Evolutionary conservation across 2,329 filamentous ascomycete genomes (phyloP).

Genomic region (Stenocarpella maydis): DNA sequence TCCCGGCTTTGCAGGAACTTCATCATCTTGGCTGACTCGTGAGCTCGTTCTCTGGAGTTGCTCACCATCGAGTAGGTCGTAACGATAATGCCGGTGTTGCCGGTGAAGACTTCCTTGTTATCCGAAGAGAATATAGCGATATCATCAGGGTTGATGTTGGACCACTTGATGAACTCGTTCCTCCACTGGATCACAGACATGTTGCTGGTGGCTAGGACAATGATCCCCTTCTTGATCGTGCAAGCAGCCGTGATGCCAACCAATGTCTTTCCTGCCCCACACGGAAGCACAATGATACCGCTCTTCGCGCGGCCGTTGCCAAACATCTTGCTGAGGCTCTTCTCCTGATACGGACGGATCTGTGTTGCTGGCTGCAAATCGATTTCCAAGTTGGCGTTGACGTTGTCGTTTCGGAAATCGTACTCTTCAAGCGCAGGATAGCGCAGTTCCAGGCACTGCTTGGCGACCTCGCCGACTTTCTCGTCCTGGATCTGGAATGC

Average conservation of each 20-base stretch:
- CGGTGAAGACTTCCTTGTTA: slow-evolving; percentile 82
- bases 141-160: slow-evolving; percentile 90
- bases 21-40: slow-evolving; percentile 98
- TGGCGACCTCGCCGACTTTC: slow-evolving; percentile 85
- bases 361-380: slow-evolving; percentile 88
- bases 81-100: slow-evolving; percentile 94
- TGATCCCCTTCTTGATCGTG: slow-evolving; percentile 95
- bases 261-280: slow-evolving; percentile 94
- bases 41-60: slow-evolving; percentile 82
- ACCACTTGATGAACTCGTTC: slow-evolving; percentile 97
- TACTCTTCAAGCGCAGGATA: slow-evolving; percentile 95
- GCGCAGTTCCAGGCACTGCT: slow-evolving; percentile 85
- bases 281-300: slow-evolving; percentile 95
- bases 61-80: slow-evolving; percentile 99
- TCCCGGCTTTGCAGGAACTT: slow-evolving; percentile 87
- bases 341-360: slow-evolving; percentile 95
- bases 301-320: slow-evolving; percentile 97
- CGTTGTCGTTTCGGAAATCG: slow-evolving; percentile 90
- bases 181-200: slow-evolving; percentile 99
- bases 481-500: slow-evolving; percentile 89
- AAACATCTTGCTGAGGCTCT: slow-evolving; percentile 99
- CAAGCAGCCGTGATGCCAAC: slow-evolving; percentile 98
- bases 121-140: slow-evolving; percentile 96
- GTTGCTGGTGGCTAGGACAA: slow-evolving; percentile 94
- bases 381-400: slow-evolving; percentile 91